Evolutionary conservation across 441 rosid species (phyloP), one percentile per base, ranked within the genome.

Genomic region (Daphne laureola): DNA sequence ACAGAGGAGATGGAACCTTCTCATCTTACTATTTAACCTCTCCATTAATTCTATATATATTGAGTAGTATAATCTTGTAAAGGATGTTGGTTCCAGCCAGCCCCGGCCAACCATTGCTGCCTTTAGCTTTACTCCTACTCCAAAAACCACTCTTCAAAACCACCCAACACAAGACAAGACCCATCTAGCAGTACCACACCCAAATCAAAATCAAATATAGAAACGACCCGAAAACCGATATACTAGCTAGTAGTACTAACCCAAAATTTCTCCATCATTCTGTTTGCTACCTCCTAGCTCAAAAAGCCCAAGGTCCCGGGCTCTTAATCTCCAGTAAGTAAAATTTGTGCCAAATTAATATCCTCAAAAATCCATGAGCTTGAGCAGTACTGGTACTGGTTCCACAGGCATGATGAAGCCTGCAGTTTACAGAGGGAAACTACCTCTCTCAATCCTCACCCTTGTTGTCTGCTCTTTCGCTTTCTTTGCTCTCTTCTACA

Each of bases 61-160:
- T n/a, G n/a, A n/a, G 25, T 21, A 21, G 25, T 21, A 21, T 21
- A 21, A 21, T 21, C 25, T 21, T 21, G 25, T n/a, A 42, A 17
- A 42, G 9, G 2, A 27, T 14, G 45, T 44, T 14, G 45, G 54
- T 49, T 5, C 17, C 49, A 45, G 38, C 3, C 58, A 45, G 38
- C 3, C 58, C 57, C 25, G 25, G 25, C 25, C 54, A 68, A 68
- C 65, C 64, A 61, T 51, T 58, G 68, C 53, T 79, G 53, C 46
- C 97, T 87, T 90, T 74, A 58, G 68, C 90, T 84, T 90, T 69
- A 90, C 90, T 83, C 80, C 78, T 84, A 90, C 91, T 87, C 92
- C 38, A 31, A 31, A 68, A 79, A 51, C 47, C 65, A 36, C 55
- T 57, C 53, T 54, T 27, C 54, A 59, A 62, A 12, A 48, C 41